Base-by-base conservation (phyloP, 1,284 basidiomycete genomes). In the Cutaneotrichosporon cavernicola region DNA sequence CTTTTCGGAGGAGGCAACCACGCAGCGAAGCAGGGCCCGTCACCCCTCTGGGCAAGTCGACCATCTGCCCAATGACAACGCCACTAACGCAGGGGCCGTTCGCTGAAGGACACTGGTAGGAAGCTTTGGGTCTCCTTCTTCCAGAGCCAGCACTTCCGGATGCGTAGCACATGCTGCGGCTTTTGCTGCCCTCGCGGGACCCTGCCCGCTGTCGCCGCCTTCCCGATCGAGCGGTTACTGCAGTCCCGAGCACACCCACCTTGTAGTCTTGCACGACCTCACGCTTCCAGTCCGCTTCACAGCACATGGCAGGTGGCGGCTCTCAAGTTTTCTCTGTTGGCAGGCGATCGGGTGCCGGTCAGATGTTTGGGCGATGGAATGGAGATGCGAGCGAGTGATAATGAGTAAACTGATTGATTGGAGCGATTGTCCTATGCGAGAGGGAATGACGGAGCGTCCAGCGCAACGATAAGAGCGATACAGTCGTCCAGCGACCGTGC, bases 201-300 rank as follows among this genome's bases (percentile, higher is more conserved):
- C 34, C 34, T 36, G 34, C 11, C 34, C 11, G 34, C 34, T 36
- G 34, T 18, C 16, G 43, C 43, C 43, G 14, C 13, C n/a, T 7
- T 16, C 43, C 43, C 43, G 7, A 21, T 46, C 43, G 13, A 46
- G 53, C 9, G 14, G 53, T n/a, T 22, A 38, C 30, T 5, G 34
- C 9, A 21, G 1, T 51, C 57, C 50, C 22, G 22, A 14, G 49
- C 49, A 21, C 22, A 50, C 49, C 58, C 68, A 93, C 94, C 86
- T 98, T 99, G 83, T 98, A 96, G 83, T 98, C 96, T 64, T 91
- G 92, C 53, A 99, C 95, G 73, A 91, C 87, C 84, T 98, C 96
- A 77, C 96, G 87, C 84, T 99, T 98, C 95, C 94, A 97, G 64
- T 82, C 75, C 73, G 89, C 89, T 67, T 76, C 85, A 83, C 82